Evolutionary conservation across 768 basidiomycete genomes (phyloP).

Genomic region (Naganishia antarctica): DNA sequence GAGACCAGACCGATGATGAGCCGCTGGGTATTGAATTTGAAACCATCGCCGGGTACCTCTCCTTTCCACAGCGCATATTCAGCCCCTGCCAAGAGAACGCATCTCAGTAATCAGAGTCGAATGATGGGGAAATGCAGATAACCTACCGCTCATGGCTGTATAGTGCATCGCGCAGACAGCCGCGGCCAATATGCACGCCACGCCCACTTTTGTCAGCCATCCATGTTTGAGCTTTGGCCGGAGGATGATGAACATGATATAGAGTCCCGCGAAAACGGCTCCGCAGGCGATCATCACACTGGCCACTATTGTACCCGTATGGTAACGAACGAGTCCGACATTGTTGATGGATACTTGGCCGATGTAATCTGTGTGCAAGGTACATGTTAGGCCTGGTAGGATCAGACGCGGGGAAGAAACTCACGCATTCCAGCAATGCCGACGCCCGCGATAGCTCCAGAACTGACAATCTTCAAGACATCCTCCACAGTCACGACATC

Average conservation of each 20-base stretch:
- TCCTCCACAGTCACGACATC: constrained; percentile 46
- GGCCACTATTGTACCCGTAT: constrained; percentile 39
- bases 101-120: background rate
- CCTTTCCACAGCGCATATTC: constrained; percentile 19
- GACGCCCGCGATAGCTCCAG: constrained; percentile 46
- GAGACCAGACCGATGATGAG: constrained; percentile 47
- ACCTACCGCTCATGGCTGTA: constrained; percentile 39
- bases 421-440: constrained; percentile 50
- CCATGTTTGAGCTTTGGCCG: constrained; percentile 49
- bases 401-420: constrained; percentile 23
- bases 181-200: constrained; percentile 44
- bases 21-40: constrained; percentile 32
- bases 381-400: background rate
- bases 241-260: constrained; percentile 51
- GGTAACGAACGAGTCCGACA: constrained; percentile 46
- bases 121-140: background rate
- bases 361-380: constrained; percentile 43
- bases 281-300: constrained; percentile 48
- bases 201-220: constrained; percentile 41
- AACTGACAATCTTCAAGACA: constrained; percentile 43
- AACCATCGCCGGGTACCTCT: constrained; percentile 4
- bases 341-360: constrained; percentile 48
- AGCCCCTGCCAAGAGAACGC: background rate
- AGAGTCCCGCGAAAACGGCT: constrained; percentile 46
- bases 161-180: constrained; percentile 49